phyloP scores from a whole-genome alignment of 169 alveolate species.

The Plasmodium berghei region DNA sequence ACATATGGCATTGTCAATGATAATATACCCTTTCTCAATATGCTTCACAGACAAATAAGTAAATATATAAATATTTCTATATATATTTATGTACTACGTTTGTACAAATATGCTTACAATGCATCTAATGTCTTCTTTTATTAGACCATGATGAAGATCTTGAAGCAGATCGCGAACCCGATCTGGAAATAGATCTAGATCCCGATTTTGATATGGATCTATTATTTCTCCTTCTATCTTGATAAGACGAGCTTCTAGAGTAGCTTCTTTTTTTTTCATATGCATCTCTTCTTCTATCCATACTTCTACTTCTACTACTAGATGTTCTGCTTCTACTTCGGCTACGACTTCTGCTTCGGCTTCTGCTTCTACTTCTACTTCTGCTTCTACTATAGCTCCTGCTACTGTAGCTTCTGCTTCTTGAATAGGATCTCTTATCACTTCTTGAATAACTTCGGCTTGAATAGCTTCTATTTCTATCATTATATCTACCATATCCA shows the following conservation, averaged over 20 bases:
- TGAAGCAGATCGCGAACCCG: conserved; percentile 33
- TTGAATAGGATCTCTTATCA: conserved; percentile 50
- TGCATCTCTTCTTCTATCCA: conserved; percentile 78
- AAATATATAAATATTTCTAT: conserved; percentile 2
- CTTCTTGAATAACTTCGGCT: conserved; percentile 75
- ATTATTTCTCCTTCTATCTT: conserved; percentile 55
- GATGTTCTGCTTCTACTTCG: conserved; percentile 18
- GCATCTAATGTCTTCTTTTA: conserved; percentile 68
- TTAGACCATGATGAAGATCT: conserved; percentile 77
- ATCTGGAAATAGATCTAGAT: conserved; percentile 51
- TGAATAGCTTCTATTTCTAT: conserved; percentile 74
- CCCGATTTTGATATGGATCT: conserved; percentile 69
- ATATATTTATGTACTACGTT: conserved; percentile 15
- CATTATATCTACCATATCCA: conserved; percentile 62
- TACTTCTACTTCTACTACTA: conserved; percentile 75
- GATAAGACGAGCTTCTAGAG: conserved; percentile 66
- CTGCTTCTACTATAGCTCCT: conserved; percentile 60
- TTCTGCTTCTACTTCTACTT: conserved; percentile 64
- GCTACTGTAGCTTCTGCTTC: conserved; percentile 40
- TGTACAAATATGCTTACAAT: conserved; percentile 5
- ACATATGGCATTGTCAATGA: background rate
- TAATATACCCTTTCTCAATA: background rate
- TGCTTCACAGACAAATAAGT: background rate
- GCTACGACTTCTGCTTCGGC: conserved; percentile 49
- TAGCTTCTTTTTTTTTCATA: conserved; percentile 76